Evolutionary conservation across 352 stramenopile species (phyloP), one percentile per base, ranked within the genome.

Genomic region (Phytophthora litchii): DNA sequence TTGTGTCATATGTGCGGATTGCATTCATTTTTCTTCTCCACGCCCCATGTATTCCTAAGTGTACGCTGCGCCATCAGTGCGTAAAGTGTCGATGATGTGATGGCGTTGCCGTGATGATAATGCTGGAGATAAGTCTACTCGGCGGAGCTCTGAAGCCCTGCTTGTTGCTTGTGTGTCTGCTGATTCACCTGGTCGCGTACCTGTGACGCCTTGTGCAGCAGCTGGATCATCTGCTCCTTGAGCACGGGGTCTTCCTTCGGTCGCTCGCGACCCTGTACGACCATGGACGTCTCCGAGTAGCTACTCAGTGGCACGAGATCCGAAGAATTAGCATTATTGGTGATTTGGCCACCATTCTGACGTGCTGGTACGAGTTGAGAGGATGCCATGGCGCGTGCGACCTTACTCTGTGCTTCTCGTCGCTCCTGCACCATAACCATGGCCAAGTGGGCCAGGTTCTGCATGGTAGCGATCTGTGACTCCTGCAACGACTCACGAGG

Each of bases 381-480:
- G 2, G 66, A 77, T 32, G 65, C 64, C 47, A 72, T 72, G 1
- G 72, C 72, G 0, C 71, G 67, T 8, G 70, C 72, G 3, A 85
- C 60, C 47, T 88, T 86, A 45, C 43, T 68, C 44, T 88, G 75
- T 12, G 84, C 84, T 42, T 94, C 84, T 52, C 84, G 77, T 19
- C 84, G 82, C 60, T 94, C 84, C 58, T 94, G 83, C 25, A 94
- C 81, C 80, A 91, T 92, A 20, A 94, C 84, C 84, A 94, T 94
- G 20, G 82, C 84, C 42, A 94, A 56, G 37, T 94, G 84, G 9
- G 84, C 84, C 14, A 94, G 51, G 50, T 94, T 94, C 54, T 94
- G 80, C 85, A 94, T 94, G 12, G 83, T 89, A 38, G 85, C 85
- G 45, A 94, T 72, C 61, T 94, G 82, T 41, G 73, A 87, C 38